Percentiles rank a stretch among this genome's conserved stretches.
Conservation (phyloP, 352 stramenopile genomes). For the Phytophthora aleatoria region DNA sequence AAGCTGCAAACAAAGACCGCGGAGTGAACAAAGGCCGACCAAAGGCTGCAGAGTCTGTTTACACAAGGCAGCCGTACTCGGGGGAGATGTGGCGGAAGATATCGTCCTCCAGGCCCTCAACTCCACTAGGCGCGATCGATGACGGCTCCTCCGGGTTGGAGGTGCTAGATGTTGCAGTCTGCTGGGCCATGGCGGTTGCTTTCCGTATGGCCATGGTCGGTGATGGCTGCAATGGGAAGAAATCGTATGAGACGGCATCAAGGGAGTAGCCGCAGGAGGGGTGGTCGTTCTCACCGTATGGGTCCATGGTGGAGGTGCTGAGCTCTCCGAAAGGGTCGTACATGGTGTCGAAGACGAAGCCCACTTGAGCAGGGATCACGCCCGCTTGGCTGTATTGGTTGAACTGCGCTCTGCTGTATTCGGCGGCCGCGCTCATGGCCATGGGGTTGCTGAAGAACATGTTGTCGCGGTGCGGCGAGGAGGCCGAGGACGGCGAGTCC, state of each 20-base stretch:
- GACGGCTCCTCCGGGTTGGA: constrained; percentile 16
- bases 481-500: constrained; percentile 49
- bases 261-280: constrained; percentile 54
- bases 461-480: constrained; percentile 37
- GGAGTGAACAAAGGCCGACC: constrained; percentile 12
- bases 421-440: constrained; percentile 27
- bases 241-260: constrained; percentile 55
- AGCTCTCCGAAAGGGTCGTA: constrained; percentile 56
- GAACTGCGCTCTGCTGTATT: constrained; percentile 33
- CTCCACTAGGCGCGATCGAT: constrained; percentile 14
- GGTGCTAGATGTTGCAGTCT: constrained; percentile 1
- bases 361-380: constrained; percentile 24
- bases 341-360: constrained; percentile 43
- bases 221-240: constrained; percentile 54
- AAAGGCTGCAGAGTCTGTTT: constrained; percentile 5
- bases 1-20: constrained; percentile 22
- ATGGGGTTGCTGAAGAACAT: constrained; percentile 43
- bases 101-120: constrained; percentile 62
- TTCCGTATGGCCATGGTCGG: constrained; percentile 49
- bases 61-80: constrained; percentile 84
- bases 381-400: constrained; percentile 28
- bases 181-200: constrained; percentile 22
- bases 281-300: constrained; percentile 57
- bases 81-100: constrained; percentile 87
- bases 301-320: constrained; percentile 43